Evolutionary conservation across 2,329 filamentous ascomycete genomes (phyloP).

Genomic region (Davidsoniella virescens): DNA sequence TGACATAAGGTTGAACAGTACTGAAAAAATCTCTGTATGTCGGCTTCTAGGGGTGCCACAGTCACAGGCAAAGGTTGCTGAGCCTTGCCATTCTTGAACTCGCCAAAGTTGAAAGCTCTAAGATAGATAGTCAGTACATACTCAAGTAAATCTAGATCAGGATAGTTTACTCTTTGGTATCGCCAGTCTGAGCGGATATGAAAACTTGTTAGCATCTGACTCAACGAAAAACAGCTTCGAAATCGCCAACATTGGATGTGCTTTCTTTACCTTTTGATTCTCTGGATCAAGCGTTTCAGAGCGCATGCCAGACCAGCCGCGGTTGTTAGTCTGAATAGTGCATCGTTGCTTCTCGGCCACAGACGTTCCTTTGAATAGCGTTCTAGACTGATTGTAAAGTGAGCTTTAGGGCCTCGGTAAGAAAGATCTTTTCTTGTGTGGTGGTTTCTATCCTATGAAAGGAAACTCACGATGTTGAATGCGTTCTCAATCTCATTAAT

Average conservation of each 20-base stretch:
- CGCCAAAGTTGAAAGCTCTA: constrained; percentile 84
- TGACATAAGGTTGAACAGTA: constrained; percentile 59
- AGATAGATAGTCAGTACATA: constrained; percentile 4
- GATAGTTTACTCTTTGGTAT: constrained; percentile 67
- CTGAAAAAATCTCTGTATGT: constrained; percentile 49
- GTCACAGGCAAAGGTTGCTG: constrained; percentile 61
- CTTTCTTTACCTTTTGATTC: constrained; percentile 50
- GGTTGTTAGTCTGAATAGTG: constrained; percentile 64
- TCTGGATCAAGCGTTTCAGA: constrained; percentile 75
- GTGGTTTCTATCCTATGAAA: background rate
- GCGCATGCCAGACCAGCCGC: constrained; percentile 79
- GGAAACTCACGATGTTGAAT: constrained; percentile 50
- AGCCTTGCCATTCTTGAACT: constrained; percentile 51
- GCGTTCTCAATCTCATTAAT: constrained; percentile 48
- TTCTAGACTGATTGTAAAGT: background rate
- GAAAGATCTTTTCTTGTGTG: background rate
- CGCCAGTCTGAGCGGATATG: constrained; percentile 43
- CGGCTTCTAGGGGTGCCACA: constrained; percentile 40
- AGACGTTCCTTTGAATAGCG: constrained; percentile 41
- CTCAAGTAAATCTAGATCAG: background rate
- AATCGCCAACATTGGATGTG: background rate
- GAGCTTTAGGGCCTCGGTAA: background rate
- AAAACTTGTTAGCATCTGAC: background rate
- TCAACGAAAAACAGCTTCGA: background rate
- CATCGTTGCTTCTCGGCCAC: constrained; percentile 56